Percentiles rank a stretch among this genome's conserved stretches.
Conservation (phyloP, 2,329 filamentous ascomycete species). For the Microsporum ferrugineum region DNA sequence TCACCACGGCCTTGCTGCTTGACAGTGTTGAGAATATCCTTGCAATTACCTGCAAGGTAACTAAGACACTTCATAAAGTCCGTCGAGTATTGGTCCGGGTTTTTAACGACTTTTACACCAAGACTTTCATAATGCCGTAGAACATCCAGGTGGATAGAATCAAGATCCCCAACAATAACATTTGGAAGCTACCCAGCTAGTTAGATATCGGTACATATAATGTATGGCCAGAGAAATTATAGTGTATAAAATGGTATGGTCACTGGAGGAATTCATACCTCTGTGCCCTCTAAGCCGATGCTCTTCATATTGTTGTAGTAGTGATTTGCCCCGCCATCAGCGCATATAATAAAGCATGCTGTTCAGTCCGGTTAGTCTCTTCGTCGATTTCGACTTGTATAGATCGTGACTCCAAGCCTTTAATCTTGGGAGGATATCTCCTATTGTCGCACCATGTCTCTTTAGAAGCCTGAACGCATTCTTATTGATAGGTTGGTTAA, state of each 20-base stretch:
- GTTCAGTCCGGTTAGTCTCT: slow-evolving; percentile 1
- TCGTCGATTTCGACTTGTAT: background rate
- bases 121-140: slow-evolving; percentile 54
- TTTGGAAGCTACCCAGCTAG: slow-evolving; percentile 43
- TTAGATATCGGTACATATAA: background rate
- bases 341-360: slow-evolving; percentile 63
- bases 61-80: slow-evolving; percentile 78
- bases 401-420: background rate
- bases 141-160: slow-evolving; percentile 59
- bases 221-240: background rate
- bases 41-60: slow-evolving; percentile 40
- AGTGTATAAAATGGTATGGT: background rate
- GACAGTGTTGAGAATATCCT: slow-evolving; percentile 9
- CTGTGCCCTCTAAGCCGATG: slow-evolving; percentile 20
- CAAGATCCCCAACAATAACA: slow-evolving; percentile 78
- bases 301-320: slow-evolving; percentile 44
- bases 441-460: slow-evolving; percentile 23
- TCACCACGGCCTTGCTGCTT: background rate
- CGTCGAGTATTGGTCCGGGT: slow-evolving; percentile 74
- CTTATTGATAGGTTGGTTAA: slow-evolving; percentile 50
- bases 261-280: slow-evolving; percentile 20
- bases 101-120: slow-evolving; percentile 52
- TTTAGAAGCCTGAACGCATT: slow-evolving; percentile 29
- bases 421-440: background rate
- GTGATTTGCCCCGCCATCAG: slow-evolving; percentile 82